Base-by-base conservation (phyloP, 2,329 filamentous ascomycete species). In the Stachybotrys echinatus region DNA sequence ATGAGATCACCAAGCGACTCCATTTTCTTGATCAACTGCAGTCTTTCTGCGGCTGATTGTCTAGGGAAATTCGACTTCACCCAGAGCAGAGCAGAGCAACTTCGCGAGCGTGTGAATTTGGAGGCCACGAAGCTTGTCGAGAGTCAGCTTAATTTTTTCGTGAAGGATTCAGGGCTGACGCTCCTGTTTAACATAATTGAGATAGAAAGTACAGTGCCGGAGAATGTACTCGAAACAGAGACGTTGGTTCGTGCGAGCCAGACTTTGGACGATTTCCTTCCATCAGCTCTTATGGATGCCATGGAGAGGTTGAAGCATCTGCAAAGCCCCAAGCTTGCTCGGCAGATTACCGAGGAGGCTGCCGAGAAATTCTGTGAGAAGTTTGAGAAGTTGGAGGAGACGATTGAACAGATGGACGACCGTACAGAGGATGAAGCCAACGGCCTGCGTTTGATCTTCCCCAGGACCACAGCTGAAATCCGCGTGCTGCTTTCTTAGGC, bases 251-350 rank as follows among this genome's bases (percentile, higher is more conserved):
- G 75, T 46, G 84, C 86, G 2, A 89, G 89, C 59, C 88, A 92
- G 59, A 80, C 78, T 39, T 75, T 99, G 6, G 94, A 99, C 62
- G 85, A 90, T 53, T 99, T 97, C 70, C 74, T 99, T 21, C 92
- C 94, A 0, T 95, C 90, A 1, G 94, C 92, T 3, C 77, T 96
- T 23, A 92, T 96, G 76, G 94, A 99, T 64, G 92, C 92, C 3
- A 84, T 89, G 58, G 88, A 94, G 47, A 89, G 90, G 52, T 68
- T 97, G 22, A 86, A 85, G 55, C 75, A 81, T 40, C 71, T 99
- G 2, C 84, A 87, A 54, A 88, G 89, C 60, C 81, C 87, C 1
- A 77, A 76, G 12, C 71, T 95, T 50, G 86, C 87, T 14, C 81
- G 89, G 45, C 76, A 84, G 44, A 81, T 96, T 45, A 94, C 89